Evolutionary conservation across 1,139 yeast genomes (phyloP), one percentile per base, ranked within the genome.

Genomic region (Petasospora fabianii): DNA sequence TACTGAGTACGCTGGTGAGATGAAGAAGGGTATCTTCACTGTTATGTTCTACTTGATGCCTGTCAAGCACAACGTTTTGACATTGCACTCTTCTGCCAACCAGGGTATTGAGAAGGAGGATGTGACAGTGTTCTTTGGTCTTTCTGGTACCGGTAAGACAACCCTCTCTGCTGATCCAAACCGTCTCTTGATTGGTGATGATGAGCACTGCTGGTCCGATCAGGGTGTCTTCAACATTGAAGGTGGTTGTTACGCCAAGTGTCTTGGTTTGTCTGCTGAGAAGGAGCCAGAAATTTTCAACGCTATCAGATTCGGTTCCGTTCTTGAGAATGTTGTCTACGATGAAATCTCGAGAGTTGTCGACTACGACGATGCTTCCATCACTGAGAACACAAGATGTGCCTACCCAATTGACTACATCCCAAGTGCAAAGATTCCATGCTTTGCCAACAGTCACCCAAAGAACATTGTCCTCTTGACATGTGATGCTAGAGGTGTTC

Each of bases 41-140:
- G 97, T 92, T 49, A 92, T 92, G 97, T 92, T 92, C 72, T 92
- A 92, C 77, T 75, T 92, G 68, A 90, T 90, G 97, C 98, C 98
- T 48, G 83, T 92, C 59, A 86, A 78, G 68, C 86, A 90, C 73
- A 69, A 86, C 59, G 92, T 92, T 44, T 77, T 92, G 64, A 92
- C 97, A 35, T 77, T 92, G 64, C 98, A 92, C 69, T 90, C 97
- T 10, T 86, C 96, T 50, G 87, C 92, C 54, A 92, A 92, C 72
- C 95, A 88, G 71, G 97, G 96, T 64, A 66, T 62, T 48, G 64
- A 72, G 43, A 62, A 70, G 27, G 72, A 77, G 47, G 68, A 69
- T 49, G 95, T 92, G 40, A 86, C 97, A 21, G 76, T 92, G 59
- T 92, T 92, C 80, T 92, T 92, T 60, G 98, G 98, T 61, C 75